Evolutionary conservation across 345 rosid species (phyloP).

Genomic region (Cardamine chenopodiifolia): DNA sequence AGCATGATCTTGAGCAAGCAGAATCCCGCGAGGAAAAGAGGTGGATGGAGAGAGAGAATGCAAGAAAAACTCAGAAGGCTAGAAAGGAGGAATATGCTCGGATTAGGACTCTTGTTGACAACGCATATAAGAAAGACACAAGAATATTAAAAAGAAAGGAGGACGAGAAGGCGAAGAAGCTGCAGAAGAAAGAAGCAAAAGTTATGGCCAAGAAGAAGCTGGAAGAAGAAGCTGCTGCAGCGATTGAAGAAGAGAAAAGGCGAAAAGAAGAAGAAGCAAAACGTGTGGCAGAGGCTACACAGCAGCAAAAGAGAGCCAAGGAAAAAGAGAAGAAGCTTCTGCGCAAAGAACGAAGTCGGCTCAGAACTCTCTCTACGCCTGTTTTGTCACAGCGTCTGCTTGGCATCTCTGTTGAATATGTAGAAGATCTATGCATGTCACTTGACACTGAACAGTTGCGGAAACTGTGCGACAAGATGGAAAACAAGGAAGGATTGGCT

Average conservation of each 20-base stretch:
- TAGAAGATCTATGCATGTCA: slow-evolving; percentile 81
- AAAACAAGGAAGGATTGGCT: slow-evolving; percentile 55
- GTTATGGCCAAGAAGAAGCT: slow-evolving; percentile 71
- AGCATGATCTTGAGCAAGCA: slow-evolving; percentile 87
- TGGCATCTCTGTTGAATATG: slow-evolving; percentile 59
- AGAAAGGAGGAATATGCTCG: slow-evolving; percentile 92
- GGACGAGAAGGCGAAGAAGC: slow-evolving; percentile 78
- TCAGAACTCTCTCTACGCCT: slow-evolving; percentile 72
- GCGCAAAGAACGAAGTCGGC: slow-evolving; percentile 80
- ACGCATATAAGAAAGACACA: slow-evolving; percentile 85
- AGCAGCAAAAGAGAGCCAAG: slow-evolving; percentile 69
- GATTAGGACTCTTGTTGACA: slow-evolving; percentile 80
- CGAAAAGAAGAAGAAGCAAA: slow-evolving; percentile 78
- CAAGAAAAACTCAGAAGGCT: slow-evolving; percentile 74
- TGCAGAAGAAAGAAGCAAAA: slow-evolving; percentile 78
- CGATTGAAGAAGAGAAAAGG: slow-evolving; percentile 76
- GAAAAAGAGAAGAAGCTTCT: slow-evolving; percentile 95
- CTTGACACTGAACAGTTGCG: slow-evolving; percentile 64
- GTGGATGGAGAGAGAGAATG: slow-evolving; percentile 99
- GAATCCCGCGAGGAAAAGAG: slow-evolving; percentile 95
- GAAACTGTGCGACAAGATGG: slow-evolving; percentile 70
- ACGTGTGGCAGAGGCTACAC: slow-evolving; percentile 78
- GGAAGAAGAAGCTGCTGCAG: slow-evolving; percentile 85
- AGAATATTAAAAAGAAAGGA: slow-evolving; percentile 81
- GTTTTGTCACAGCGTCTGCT: slow-evolving; percentile 57